These are phyloP conservation scores for Fusarium sp. DNA, from an alignment of 2,329 filamentous ascomycete species.

Conservation along the genomic window DNA sequence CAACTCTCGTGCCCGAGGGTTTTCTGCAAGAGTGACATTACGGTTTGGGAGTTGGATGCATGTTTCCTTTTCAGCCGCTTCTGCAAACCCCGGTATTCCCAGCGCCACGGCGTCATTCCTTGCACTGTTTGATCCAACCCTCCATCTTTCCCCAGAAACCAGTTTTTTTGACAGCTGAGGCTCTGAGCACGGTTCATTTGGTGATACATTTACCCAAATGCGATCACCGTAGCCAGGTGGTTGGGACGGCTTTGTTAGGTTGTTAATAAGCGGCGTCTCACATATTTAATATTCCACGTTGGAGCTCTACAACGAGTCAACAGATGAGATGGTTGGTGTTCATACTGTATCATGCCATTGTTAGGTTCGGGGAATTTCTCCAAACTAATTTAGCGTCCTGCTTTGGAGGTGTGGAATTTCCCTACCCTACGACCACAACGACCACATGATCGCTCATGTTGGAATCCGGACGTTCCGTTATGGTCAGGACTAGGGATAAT, in stretches of 20 bases:
- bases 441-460: slow-evolving; percentile 7
- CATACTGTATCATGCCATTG: not conserved
- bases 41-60: not conserved
- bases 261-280: not conserved
- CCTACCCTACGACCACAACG: slow-evolving; percentile 4
- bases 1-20: too few species aligned
- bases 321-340: too few species aligned
- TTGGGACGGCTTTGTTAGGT: not conserved
- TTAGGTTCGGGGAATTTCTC: slow-evolving; percentile 20
- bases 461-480: not conserved
- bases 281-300: not conserved
- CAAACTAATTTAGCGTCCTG: not conserved
- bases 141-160: slow-evolving; percentile 12
- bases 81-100: slow-evolving; percentile 7
- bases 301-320: not conserved
- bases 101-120: slow-evolving; percentile 33
- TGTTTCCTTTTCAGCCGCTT: slow-evolving; percentile 11
- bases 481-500: not conserved
- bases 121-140: not conserved
- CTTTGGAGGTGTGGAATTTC: not conserved
- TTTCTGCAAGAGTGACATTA: not conserved
- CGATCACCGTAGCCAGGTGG: not conserved
- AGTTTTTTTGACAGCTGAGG: slow-evolving; percentile 16
- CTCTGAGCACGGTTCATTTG: not conserved
- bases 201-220: not conserved